A percentile compares a stretch with the other conserved stretches of the same genome.
These are phyloP conservation scores for Porcisia hertigi DNA, from an alignment of 208 protist species.

Conservation along the genomic window DNA sequence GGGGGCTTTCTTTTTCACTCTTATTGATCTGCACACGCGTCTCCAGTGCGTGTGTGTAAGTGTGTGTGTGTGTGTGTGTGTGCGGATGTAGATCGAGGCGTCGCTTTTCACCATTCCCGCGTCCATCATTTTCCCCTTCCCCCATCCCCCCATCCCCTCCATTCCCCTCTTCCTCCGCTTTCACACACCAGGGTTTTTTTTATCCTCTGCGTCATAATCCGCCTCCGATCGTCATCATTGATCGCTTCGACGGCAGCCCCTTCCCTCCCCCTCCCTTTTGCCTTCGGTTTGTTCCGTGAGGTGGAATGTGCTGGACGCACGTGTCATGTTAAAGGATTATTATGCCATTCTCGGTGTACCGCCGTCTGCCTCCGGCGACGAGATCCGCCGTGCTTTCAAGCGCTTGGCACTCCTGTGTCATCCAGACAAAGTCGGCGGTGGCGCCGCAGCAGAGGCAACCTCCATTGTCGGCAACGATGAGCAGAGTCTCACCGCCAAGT, in stretches of 20 bases:
- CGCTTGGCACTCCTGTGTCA: constrained; percentile 71
- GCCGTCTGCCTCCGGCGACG: constrained; percentile 57
- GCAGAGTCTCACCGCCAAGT: background rate
- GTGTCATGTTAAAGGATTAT: constrained; percentile 86
- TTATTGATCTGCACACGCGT: background rate
- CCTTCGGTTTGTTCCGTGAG: background rate
- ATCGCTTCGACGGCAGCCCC: too few species aligned
- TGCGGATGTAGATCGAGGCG: too few species aligned
- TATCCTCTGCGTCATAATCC: too few species aligned
- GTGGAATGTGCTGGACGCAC: background rate
- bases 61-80: background rate
- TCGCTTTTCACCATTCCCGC: too few species aligned
- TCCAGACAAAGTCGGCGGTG: constrained; percentile 46
- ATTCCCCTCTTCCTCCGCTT: background rate
- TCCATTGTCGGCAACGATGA: background rate
- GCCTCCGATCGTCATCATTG: too few species aligned
- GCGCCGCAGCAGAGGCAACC: background rate
- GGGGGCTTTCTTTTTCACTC: background rate
- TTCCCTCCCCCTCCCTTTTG: background rate
- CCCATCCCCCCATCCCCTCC: background rate
- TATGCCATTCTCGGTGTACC: constrained; percentile 68
- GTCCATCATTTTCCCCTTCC: background rate
- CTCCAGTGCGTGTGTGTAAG: background rate
- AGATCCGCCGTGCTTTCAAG: constrained; percentile 69
- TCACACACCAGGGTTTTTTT: background rate